Conservation (phyloP, 192 early-diverging fungal species). For the Endogone sp. region DNA sequence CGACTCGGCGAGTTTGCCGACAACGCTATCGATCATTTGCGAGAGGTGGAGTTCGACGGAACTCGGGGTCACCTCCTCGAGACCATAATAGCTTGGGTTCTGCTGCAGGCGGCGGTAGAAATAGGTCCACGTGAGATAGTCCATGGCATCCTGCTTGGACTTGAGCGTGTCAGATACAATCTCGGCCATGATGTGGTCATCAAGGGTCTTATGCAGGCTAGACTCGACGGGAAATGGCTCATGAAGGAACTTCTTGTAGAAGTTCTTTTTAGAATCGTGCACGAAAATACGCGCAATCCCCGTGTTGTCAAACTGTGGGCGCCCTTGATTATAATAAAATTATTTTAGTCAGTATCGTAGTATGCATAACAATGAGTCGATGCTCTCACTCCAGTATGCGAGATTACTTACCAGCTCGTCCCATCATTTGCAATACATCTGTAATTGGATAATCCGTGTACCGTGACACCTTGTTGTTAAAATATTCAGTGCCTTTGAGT, state of each 20-base stretch:
- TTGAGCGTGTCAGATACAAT: slow-evolving; percentile 83
- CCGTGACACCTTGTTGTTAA: slow-evolving; percentile 81
- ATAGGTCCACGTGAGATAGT: slow-evolving; percentile 97
- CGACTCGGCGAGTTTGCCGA: slow-evolving; percentile 64
- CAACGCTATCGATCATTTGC: slow-evolving; percentile 65
- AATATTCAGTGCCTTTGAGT: slow-evolving; percentile 97
- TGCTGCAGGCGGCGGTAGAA: slow-evolving; percentile 85
- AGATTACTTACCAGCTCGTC: slow-evolving; percentile 70
- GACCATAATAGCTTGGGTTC: slow-evolving; percentile 96
- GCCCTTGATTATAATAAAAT: slow-evolving; percentile 39
- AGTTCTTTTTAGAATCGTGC: slow-evolving; percentile 94
- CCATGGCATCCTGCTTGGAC: slow-evolving; percentile 90
- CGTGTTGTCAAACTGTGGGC: slow-evolving; percentile 93
- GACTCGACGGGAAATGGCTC: slow-evolving; percentile 93
- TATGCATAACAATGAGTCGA: too few species aligned
- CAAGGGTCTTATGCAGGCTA: slow-evolving; percentile 64
- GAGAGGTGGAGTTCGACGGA: slow-evolving; percentile 79
- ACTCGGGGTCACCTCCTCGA: slow-evolving; percentile 63
- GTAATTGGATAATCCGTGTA: slow-evolving; percentile 98
- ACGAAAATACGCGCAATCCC: slow-evolving; percentile 93
- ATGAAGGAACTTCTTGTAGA: slow-evolving; percentile 97
- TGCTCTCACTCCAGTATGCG: background rate
- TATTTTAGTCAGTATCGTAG: background rate
- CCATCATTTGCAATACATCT: slow-evolving; percentile 99
- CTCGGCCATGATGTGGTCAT: slow-evolving; percentile 95